A percentile compares a stretch with the other conserved stretches of the same genome.
Evolutionary conservation across 768 basidiomycete genomes (phyloP).

Genomic region (Tephrocybe sp.): DNA sequence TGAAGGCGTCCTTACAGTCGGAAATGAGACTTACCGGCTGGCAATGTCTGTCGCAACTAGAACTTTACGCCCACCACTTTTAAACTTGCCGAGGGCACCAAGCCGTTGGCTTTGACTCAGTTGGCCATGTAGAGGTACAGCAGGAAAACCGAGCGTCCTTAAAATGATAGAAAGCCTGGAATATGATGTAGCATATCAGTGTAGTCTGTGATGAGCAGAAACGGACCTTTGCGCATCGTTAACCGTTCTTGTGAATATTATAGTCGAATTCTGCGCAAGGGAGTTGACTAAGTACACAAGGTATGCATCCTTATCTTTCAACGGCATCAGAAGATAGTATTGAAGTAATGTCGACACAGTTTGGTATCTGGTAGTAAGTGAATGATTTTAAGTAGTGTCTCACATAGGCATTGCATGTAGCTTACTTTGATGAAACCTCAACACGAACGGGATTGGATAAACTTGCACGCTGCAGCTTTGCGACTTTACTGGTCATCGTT

Average conservation of each 20-base stretch:
- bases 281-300: conserved; percentile 88
- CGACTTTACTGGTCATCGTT: conserved; percentile 98
- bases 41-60: conserved; percentile 97
- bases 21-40: conserved; percentile 59
- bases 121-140: conserved; percentile 94
- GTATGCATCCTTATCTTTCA: conserved; percentile 89
- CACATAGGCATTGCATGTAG: background rate
- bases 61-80: conserved; percentile 87
- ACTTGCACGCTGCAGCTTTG: conserved; percentile 93
- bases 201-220: background rate
- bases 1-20: background rate
- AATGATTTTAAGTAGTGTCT: conserved; percentile 8
- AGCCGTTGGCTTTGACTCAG: conserved; percentile 91
- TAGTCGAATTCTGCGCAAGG: conserved; percentile 89
- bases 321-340: conserved; percentile 92
- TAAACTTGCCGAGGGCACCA: conserved; percentile 93
- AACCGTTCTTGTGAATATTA: conserved; percentile 95
- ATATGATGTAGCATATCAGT: background rate
- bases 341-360: conserved; percentile 95
- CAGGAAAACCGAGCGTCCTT: conserved; percentile 88
- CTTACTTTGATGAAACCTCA: conserved; percentile 91
- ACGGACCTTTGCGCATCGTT: conserved; percentile 83
- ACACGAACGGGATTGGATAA: conserved; percentile 90
- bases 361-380: conserved; percentile 67
- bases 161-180: conserved; percentile 83